These are phyloP conservation scores for Monotropa hypopitys DNA, from an alignment of 179 eudicot species.

Conservation along the genomic window DNA sequence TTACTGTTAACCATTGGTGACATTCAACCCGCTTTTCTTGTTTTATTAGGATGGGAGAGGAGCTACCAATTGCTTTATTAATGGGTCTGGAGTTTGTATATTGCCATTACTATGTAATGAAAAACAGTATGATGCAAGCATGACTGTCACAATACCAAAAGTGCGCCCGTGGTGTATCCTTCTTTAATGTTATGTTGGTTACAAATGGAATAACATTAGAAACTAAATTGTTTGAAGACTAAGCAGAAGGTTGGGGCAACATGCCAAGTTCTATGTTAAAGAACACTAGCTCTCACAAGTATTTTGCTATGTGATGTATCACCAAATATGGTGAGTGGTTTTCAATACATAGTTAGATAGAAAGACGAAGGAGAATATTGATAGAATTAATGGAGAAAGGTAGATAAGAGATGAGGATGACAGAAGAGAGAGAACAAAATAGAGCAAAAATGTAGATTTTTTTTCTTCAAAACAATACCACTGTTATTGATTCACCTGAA, in stretches of 20 bases:
- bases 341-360: neutral
- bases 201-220: too few species aligned
- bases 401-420: neutral
- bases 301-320: neutral
- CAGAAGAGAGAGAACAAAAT: too few species aligned
- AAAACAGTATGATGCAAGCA: too few species aligned
- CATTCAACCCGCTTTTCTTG: too few species aligned
- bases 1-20: too few species aligned
- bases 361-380: neutral
- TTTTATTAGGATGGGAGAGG: too few species aligned
- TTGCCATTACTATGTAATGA: too few species aligned
- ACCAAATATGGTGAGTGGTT: neutral
- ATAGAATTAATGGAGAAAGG: neutral
- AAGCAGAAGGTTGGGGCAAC: neutral
- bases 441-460: neutral
- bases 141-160: too few species aligned
- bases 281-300: neutral
- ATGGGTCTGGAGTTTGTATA: too few species aligned
- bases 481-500: neutral
- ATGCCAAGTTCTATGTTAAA: neutral
- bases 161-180: too few species aligned
- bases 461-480: neutral
- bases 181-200: too few species aligned
- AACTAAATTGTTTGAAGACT: neutral
- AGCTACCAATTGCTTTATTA: too few species aligned